Evolutionary conservation across 2,329 filamentous ascomycete species (phyloP).

Genomic region (Knoxdaviesia capensis): DNA sequence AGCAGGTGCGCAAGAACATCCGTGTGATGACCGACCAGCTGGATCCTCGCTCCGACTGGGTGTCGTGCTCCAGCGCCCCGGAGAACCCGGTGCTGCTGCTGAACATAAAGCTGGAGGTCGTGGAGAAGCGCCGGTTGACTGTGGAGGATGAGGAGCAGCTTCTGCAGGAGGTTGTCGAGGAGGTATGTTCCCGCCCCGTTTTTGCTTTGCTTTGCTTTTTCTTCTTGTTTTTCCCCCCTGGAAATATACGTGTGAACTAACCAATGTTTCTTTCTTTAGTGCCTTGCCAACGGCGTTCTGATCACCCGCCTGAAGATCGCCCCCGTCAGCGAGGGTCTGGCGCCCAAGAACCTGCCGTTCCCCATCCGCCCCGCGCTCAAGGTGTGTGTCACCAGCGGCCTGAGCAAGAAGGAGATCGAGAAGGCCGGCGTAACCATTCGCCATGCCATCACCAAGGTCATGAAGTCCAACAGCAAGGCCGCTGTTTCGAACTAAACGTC

Average conservation of each 20-base stretch:
- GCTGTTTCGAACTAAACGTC: too few relatives aligned
- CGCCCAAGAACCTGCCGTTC: conserved; percentile 49
- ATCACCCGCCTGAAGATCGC: conserved; percentile 72
- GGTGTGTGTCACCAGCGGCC: conserved; percentile 69
- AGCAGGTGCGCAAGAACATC: conserved; percentile 67
- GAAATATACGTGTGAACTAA: conserved; percentile 4
- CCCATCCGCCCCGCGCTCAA: conserved; percentile 67
- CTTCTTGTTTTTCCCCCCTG: neutral
- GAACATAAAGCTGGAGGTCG: conserved; percentile 63
- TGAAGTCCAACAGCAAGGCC: conserved; percentile 41
- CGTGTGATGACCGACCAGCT: conserved; percentile 69
- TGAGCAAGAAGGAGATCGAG: conserved; percentile 89
- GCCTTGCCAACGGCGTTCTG: conserved; percentile 70
- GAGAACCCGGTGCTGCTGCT: conserved; percentile 83
- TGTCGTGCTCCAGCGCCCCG: conserved; percentile 55
- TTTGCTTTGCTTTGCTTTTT: neutral
- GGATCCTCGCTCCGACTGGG: conserved; percentile 86
- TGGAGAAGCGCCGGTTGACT: conserved; percentile 47
- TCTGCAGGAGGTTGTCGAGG: conserved; percentile 83
- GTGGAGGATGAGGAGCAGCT: conserved; percentile 65
- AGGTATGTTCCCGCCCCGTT: conserved; percentile 39
- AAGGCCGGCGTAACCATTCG: conserved; percentile 76
- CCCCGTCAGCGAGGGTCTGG: conserved; percentile 41
- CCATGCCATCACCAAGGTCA: conserved; percentile 84
- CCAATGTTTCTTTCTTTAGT: conserved; percentile 22